phyloP scores from a whole-genome alignment of 768 basidiomycete species.

The Russula griseocarnosa region DNA sequence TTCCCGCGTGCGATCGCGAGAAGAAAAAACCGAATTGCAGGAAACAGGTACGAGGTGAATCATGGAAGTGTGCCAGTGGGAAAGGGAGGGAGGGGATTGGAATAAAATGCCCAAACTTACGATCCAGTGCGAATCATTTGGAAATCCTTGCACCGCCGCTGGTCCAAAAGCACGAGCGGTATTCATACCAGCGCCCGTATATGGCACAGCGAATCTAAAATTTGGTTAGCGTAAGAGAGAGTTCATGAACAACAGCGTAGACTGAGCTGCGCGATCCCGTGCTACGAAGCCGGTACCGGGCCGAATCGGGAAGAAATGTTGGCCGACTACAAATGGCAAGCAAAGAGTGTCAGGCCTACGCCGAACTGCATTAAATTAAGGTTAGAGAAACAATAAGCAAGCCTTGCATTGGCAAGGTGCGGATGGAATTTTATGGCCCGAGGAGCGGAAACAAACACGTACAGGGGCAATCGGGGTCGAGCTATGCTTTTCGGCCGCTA shows the following conservation, averaged over 20 bases:
- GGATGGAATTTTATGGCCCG: background rate
- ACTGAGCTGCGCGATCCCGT: background rate
- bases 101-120: conserved; percentile 39
- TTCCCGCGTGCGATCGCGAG: background rate
- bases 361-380: conserved; percentile 42
- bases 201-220: conserved; percentile 54
- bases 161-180: conserved; percentile 69
- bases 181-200: conserved; percentile 66
- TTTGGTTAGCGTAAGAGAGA: background rate
- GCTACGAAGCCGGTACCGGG: background rate
- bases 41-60: conserved; percentile 1
- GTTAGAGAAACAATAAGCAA: background rate
- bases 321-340: conserved; percentile 50
- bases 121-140: conserved; percentile 53
- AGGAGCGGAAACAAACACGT: conserved; percentile 16
- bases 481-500: conserved; percentile 66
- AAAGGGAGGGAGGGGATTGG: background rate
- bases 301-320: no score
- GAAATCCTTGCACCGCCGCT: conserved; percentile 61
- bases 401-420: background rate
- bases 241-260: no score
- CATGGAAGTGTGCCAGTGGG: no score
- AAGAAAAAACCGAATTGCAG: background rate
- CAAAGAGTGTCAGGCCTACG: conserved; percentile 62
- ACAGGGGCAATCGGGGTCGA: conserved; percentile 68